phyloP scores from a whole-genome alignment of 371 early-diverging fungal genomes.

The Apophysomyces elegans region DNA sequence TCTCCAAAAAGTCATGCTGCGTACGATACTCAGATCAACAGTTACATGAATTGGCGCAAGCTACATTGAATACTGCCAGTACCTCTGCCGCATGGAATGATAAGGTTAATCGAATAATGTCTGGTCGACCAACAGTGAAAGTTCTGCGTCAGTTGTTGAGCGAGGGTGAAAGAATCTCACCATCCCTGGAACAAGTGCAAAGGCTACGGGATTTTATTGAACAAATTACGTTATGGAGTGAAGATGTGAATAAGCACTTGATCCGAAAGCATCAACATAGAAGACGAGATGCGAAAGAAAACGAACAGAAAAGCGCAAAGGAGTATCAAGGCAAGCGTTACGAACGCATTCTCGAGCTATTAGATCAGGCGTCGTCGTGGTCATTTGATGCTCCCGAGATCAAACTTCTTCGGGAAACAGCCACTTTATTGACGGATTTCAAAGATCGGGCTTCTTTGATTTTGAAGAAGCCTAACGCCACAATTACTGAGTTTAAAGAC shows the following conservation, averaged over 20 bases:
- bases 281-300: slow-evolving; percentile 30
- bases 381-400: slow-evolving; percentile 25
- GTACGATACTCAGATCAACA: slow-evolving; percentile 59
- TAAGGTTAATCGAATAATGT: slow-evolving; percentile 41
- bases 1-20: slow-evolving; percentile 44
- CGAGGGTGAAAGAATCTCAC: slow-evolving; percentile 53
- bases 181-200: slow-evolving; percentile 18
- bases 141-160: slow-evolving; percentile 49
- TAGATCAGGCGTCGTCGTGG: slow-evolving; percentile 15
- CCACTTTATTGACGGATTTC: slow-evolving; percentile 12
- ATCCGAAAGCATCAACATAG: slow-evolving; percentile 43
- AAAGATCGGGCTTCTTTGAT: slow-evolving; percentile 9
- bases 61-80: slow-evolving; percentile 15
- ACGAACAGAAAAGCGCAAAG: slow-evolving; percentile 25
- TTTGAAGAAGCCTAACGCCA: not conserved
- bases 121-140: slow-evolving; percentile 55
- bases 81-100: slow-evolving; percentile 48
- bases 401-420: slow-evolving; percentile 13
- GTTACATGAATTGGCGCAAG: slow-evolving; percentile 43
- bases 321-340: slow-evolving; percentile 33
- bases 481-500: slow-evolving; percentile 8
- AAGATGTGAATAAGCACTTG: slow-evolving; percentile 25
- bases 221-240: slow-evolving; percentile 21
- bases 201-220: slow-evolving; percentile 24
- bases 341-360: slow-evolving; percentile 15